Percentiles rank a stretch among this genome's conserved stretches.
phyloP scores from a whole-genome alignment of 169 alveolate genomes.

The Eimeria maxima region DNA sequence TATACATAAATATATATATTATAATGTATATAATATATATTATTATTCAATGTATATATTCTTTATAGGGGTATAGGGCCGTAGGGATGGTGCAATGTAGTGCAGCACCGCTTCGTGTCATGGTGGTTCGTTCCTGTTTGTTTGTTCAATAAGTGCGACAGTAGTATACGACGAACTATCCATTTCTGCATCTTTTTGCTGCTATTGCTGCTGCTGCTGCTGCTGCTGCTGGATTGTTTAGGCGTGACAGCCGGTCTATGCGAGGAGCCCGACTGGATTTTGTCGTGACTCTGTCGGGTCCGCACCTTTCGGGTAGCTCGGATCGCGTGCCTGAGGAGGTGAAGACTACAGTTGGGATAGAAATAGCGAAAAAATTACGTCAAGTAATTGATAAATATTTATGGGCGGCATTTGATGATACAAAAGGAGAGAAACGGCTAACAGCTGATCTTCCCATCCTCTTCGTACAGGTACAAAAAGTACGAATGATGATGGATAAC shows the following conservation, averaged over 20 bases:
- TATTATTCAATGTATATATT: no score
- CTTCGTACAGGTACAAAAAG: constrained; percentile 1
- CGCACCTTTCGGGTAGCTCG: background rate
- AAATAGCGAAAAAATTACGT: background rate
- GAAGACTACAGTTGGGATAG: background rate
- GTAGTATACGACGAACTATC: background rate
- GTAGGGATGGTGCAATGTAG: no score
- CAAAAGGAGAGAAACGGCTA: background rate
- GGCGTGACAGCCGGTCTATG: background rate
- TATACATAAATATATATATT: no score
- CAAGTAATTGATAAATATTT: background rate
- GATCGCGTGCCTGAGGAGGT: constrained; percentile 30
- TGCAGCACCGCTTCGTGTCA: background rate
- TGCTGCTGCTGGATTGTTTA: background rate
- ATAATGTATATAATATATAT: no score
- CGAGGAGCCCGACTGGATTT: constrained; percentile 39
- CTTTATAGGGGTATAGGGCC: no score
- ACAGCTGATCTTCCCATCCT: constrained; percentile 19
- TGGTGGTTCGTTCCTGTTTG: background rate
- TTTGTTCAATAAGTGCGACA: background rate
- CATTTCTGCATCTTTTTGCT: background rate
- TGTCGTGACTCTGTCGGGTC: background rate
- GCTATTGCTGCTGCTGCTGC: background rate
- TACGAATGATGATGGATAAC: background rate
- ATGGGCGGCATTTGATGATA: background rate